Evolutionary conservation across 305 asterid genomes (phyloP), one percentile per base, ranked within the genome.

Genomic region (Plantago lanceolata): DNA sequence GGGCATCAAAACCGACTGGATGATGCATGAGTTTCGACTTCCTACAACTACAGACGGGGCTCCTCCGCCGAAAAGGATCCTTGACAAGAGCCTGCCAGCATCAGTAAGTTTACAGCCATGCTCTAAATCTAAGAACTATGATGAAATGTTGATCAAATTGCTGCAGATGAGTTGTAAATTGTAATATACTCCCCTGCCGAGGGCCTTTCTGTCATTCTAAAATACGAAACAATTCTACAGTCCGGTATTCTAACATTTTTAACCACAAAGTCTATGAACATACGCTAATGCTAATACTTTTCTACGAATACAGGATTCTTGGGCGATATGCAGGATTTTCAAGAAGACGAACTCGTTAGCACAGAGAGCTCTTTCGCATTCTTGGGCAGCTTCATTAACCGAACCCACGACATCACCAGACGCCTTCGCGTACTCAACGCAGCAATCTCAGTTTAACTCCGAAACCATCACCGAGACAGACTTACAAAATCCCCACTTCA

Each of bases 21-120:
- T 90, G 96, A 90, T 90, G 97, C 97, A 90, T 53, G 97, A 90
- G 65, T 90, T 90, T 71, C 84, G 96, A 18, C 88, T 90, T 20
- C 96, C 97, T 59, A 65, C 87, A 0, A 20, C 73, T 59, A 28
- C 79, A 3, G 85, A 81, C 6, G 74, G 75, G 18, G 81, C 85
- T 4, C 78, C 85, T 21, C 79, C 79, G 1, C 78, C 76, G 67
- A 84, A 76, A 72, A 83, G 75, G 64, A 63, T 72, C 68, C 67
- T 77, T 26, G 87, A 85, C 76, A 89, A 79, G 75, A 74, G 44
- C 65, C 52, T 87, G 61, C 87, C 95, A 6, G 66, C 84, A 66
- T 75, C 73, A 50, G 97, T 87, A 72, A 81, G 84, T 55, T 1
- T 60, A 33, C 19, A 15, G 3, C 40, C 13, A 54, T 5, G 28